These are phyloP conservation scores for Coleophoma eucalyptorum DNA, from an alignment of 2,329 filamentous ascomycete genomes.

Conservation along the genomic window DNA sequence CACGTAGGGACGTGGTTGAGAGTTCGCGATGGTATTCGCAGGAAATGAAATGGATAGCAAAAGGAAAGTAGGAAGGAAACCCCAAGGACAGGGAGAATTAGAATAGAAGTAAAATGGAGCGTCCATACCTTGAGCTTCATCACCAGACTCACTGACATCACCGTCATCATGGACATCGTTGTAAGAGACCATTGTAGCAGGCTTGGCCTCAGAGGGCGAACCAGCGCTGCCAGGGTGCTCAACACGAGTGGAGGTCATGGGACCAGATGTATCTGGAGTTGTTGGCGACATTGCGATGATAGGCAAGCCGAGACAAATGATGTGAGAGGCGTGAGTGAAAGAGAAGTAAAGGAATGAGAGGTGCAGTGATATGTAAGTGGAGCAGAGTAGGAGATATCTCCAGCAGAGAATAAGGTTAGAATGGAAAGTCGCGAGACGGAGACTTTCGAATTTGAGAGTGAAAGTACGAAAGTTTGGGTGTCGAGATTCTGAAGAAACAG, in stretches of 20 bases:
- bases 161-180: slow-evolving; percentile 10
- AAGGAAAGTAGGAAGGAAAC: neutral
- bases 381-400: no score
- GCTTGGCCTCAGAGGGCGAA: slow-evolving; percentile 9
- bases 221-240: neutral
- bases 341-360: neutral
- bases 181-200: slow-evolving; percentile 11
- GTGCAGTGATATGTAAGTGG: neutral
- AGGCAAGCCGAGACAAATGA: no score
- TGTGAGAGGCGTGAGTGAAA: neutral
- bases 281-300: neutral
- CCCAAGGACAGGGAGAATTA: slow-evolving; percentile 1
- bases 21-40: no score
- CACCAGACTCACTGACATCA: slow-evolving; percentile 14
- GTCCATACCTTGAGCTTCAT: slow-evolving; percentile 1
- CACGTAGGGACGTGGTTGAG: no score
- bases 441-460: no score
- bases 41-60: no score
- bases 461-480: no score
- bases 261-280: neutral
- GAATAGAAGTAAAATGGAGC: slow-evolving; percentile 3
- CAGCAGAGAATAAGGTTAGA: no score
- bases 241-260: slow-evolving; percentile 3
- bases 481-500: no score
- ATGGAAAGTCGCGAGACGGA: no score